A percentile compares a stretch with the other conserved stretches of the same genome.
phyloP scores from a whole-genome alignment of 2,329 filamentous ascomycete species.

The Colletotrichum filicis region DNA sequence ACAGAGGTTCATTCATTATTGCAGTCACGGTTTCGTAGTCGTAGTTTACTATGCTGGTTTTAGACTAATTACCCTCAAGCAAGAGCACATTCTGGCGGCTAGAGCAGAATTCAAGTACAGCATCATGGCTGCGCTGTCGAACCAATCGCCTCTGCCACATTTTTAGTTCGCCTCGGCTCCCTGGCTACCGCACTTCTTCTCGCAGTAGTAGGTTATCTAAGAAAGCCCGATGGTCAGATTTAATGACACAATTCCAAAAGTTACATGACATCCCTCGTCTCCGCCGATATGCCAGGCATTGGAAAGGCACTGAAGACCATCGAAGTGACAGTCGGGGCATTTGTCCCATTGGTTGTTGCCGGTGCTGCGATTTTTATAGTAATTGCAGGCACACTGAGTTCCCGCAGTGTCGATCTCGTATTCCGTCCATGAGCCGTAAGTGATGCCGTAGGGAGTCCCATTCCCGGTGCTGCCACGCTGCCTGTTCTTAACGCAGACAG shows the following conservation, averaged over 20 bases:
- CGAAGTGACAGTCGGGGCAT: slow-evolving; percentile 34
- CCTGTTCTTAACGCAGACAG: slow-evolving; percentile 15
- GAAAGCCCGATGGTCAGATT: neutral
- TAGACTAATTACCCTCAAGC: too few species aligned
- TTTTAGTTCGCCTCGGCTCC: slow-evolving; percentile 34
- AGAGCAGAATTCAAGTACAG: too few species aligned
- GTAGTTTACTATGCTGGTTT: too few species aligned
- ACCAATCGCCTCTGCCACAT: too few species aligned
- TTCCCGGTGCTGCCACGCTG: slow-evolving; percentile 6
- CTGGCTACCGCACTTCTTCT: slow-evolving; percentile 33
- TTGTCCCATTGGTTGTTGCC: slow-evolving; percentile 36
- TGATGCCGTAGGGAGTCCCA: slow-evolving; percentile 22
- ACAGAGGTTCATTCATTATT: too few species aligned
- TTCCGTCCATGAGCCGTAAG: slow-evolving; percentile 22
- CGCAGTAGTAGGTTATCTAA: slow-evolving; percentile 34
- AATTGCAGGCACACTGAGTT: slow-evolving; percentile 35
- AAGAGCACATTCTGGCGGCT: too few species aligned
- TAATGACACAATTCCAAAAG: neutral
- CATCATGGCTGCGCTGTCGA: too few species aligned
- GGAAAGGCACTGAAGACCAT: slow-evolving; percentile 33
- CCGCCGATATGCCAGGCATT: slow-evolving; percentile 34
- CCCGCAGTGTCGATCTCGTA: slow-evolving; percentile 28
- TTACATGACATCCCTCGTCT: slow-evolving; percentile 18
- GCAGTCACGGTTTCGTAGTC: too few species aligned
- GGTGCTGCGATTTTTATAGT: slow-evolving; percentile 35